Base-by-base conservation (phyloP, 768 basidiomycete species). In the Trametes cingulata region DNA sequence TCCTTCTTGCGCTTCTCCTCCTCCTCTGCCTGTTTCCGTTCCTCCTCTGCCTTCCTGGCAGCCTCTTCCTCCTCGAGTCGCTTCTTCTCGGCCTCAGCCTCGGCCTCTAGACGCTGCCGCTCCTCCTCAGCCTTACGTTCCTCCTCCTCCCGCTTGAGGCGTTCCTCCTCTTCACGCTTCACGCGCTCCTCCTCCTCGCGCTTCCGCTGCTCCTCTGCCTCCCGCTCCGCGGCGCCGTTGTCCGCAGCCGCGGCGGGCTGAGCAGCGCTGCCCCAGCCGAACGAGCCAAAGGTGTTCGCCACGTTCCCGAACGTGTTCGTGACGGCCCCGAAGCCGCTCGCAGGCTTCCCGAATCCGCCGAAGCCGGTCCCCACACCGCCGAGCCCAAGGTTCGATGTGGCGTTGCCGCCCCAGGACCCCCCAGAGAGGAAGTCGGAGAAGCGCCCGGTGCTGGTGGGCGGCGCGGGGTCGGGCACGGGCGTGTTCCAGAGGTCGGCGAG, bases 1-100 rank as follows among this genome's bases (percentile, higher is more conserved):
- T 65, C 64, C 60, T 69, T 66, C 58, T 68, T 69, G 22, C 42
- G 40, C 33, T 51, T 63, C 22, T 59, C 61, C 36, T 54, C 52
- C 43, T 51, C 51, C 29, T 60, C 58, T 29, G 58, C 65, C 59
- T 61, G 65, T 41, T 66, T 63, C 50, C 58, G 56, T 50, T 64
- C 61, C 42, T 68, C 65, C 47, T 63, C 65, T 8, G 64, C 70
- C 40, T 67, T 66, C 39, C 49, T 50, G 10, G 61, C 62, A 1
- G 61, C 66, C 25, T 52, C 29, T 33, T 48, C 53, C 52, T 56
- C 58, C 24, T 52, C 56, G 20, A 33, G 46, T 27, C 46, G 46
- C 27, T 33, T 48, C 27, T 15, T 48, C 46, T 48, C 46, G 5
- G 48, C 50, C n/a, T 36, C 61, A 17, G 33, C 41, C 39, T 55